Evolutionary conservation across 495 filamentous ascomycete species (phyloP).

Genomic region (Penicillium odoratum): DNA sequence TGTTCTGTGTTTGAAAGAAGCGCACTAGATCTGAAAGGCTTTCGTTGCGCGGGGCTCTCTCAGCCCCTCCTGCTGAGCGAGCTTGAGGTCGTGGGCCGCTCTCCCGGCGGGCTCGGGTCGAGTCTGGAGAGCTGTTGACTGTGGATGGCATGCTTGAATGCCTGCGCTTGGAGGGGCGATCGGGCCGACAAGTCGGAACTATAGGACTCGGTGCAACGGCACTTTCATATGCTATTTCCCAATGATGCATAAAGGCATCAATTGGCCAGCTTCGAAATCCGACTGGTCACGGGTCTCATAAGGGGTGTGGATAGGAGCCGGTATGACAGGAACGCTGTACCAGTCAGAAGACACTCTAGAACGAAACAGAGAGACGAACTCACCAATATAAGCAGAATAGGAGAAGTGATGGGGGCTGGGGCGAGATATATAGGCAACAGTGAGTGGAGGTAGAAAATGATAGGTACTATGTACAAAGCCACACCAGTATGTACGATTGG

Average conservation of each 20-base stretch:
- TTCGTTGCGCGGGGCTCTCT: slow-evolving; percentile 31
- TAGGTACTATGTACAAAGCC: slow-evolving; percentile 23
- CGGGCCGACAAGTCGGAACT: slow-evolving; percentile 41
- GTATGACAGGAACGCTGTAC: background rate
- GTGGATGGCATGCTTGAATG: slow-evolving; percentile 33
- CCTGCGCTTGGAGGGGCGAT: slow-evolving; percentile 29
- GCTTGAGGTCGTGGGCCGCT: slow-evolving; percentile 24
- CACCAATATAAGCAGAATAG: slow-evolving; percentile 13
- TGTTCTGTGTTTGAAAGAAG: slow-evolving; percentile 39
- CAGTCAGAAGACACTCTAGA: slow-evolving; percentile 6
- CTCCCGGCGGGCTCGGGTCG: slow-evolving; percentile 5
- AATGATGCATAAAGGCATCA: slow-evolving; percentile 38
- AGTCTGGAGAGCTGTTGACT: slow-evolving; percentile 14
- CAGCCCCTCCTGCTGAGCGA: slow-evolving; percentile 27
- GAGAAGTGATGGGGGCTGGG: background rate
- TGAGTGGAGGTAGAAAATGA: slow-evolving; percentile 9
- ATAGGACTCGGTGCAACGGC: slow-evolving; percentile 44
- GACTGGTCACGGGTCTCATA: slow-evolving; percentile 17
- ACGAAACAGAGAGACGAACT: slow-evolving; percentile 2
- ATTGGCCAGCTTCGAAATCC: slow-evolving; percentile 25
- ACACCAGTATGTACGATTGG: slow-evolving; percentile 23
- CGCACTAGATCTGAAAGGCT: slow-evolving; percentile 39
- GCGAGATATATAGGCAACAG: slow-evolving; percentile 10
- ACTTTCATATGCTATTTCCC: slow-evolving; percentile 28
- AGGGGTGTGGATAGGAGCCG: background rate